A percentile compares a stretch with the other conserved stretches of the same genome.
These are phyloP conservation scores for Dendrostoma leiphaemia DNA, from an alignment of 2,329 filamentous ascomycete species.

Conservation along the genomic window DNA sequence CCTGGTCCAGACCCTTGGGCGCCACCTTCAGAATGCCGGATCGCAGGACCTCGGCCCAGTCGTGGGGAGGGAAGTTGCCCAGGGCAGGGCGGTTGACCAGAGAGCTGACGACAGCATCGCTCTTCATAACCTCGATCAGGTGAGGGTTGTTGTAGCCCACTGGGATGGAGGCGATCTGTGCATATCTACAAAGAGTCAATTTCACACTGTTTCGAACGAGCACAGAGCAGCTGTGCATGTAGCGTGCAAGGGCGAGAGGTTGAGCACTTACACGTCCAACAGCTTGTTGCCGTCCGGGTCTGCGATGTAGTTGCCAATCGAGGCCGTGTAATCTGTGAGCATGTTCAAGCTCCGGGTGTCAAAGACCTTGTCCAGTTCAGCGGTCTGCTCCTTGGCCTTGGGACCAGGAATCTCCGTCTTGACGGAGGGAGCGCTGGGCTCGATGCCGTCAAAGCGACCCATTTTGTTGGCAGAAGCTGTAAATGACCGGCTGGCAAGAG, in stretches of 20 bases:
- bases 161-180: conserved; percentile 90
- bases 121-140: conserved; percentile 67
- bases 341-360: conserved; percentile 85
- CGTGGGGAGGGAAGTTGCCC: conserved; percentile 84
- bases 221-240: neutral
- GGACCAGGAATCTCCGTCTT: conserved; percentile 72
- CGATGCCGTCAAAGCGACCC: conserved; percentile 26
- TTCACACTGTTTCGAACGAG: too few species aligned
- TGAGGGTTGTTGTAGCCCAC: conserved; percentile 89
- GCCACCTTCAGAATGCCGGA: conserved; percentile 79
- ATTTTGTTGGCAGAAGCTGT: conserved; percentile 22
- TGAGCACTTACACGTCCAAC: conserved; percentile 62
- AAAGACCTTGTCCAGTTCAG: conserved; percentile 74
- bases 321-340: conserved; percentile 72
- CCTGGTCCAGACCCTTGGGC: conserved; percentile 79
- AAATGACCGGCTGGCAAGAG: conserved; percentile 24
- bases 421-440: conserved; percentile 51
- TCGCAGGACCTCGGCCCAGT: conserved; percentile 79
- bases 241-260: neutral
- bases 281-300: conserved; percentile 70
- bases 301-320: conserved; percentile 76
- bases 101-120: conserved; percentile 74
- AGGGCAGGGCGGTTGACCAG: conserved; percentile 87
- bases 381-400: conserved; percentile 65
- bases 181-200: conserved; percentile 62